These are phyloP conservation scores for Pleurotus sapidus DNA, from an alignment of 768 basidiomycete species.

Conservation along the genomic window DNA sequence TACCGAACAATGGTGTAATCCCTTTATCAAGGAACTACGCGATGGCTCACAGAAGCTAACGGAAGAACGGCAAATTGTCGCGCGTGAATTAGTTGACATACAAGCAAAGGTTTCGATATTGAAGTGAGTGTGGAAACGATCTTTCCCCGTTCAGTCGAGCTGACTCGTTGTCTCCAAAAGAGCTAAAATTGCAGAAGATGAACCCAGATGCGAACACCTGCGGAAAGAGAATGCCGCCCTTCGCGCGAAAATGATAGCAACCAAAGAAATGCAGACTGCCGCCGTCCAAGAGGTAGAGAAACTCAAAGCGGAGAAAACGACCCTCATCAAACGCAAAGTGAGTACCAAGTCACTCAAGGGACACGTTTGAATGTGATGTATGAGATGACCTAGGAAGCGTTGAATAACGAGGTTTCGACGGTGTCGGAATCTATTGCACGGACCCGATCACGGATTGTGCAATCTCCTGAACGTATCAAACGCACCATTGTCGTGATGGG, in stretches of 20 bases:
- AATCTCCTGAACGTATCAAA: slow-evolving; percentile 88
- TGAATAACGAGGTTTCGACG: slow-evolving; percentile 57
- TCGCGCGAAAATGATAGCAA: slow-evolving; percentile 63
- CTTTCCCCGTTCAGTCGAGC: background rate
- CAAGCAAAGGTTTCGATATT: slow-evolving; percentile 51
- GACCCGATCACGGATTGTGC: slow-evolving; percentile 76
- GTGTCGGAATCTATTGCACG: slow-evolving; percentile 60
- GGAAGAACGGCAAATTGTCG: slow-evolving; percentile 59
- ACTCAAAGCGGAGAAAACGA: slow-evolving; percentile 69
- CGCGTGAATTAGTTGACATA: slow-evolving; percentile 43
- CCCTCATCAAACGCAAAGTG: slow-evolving; percentile 63
- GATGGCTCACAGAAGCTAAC: slow-evolving; percentile 54
- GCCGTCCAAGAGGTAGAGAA: slow-evolving; percentile 65
- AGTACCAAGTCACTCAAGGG: slow-evolving; percentile 6
- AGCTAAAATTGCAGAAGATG: slow-evolving; percentile 61
- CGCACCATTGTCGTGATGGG: slow-evolving; percentile 80
- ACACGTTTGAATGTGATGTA: background rate
- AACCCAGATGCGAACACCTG: slow-evolving; percentile 63
- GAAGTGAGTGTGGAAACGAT: slow-evolving; percentile 40
- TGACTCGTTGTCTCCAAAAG: slow-evolving; percentile 29
- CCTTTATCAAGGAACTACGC: slow-evolving; percentile 60
- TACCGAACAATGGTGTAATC: slow-evolving; percentile 65
- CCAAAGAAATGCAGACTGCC: slow-evolving; percentile 60
- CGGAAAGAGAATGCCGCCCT: slow-evolving; percentile 58
- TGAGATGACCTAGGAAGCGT: slow-evolving; percentile 42